phyloP scores from a whole-genome alignment of 768 basidiomycete species.

The Flagelloscypha sp. region DNA sequence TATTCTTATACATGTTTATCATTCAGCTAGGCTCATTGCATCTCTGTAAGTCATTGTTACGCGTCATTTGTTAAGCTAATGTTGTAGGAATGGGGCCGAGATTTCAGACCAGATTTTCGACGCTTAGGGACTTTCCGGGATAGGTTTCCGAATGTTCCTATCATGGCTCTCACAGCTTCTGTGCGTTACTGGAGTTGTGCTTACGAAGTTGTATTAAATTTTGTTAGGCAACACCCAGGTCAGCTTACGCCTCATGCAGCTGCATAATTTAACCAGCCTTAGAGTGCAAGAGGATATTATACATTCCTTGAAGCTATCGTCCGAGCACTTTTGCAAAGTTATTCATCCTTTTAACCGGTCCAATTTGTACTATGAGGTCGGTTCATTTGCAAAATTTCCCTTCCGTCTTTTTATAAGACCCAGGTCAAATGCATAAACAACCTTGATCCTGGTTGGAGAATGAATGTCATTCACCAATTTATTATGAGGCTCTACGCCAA shows the following conservation, averaged over 20 bases:
- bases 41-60: slow-evolving; percentile 46
- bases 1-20: slow-evolving; percentile 2
- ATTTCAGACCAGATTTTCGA: slow-evolving; percentile 70
- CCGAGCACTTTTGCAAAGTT: slow-evolving; percentile 49
- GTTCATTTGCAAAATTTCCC: slow-evolving; percentile 1
- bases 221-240: no score
- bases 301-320: slow-evolving; percentile 50
- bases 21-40: slow-evolving; percentile 61
- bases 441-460: slow-evolving; percentile 43
- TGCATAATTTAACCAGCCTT: slow-evolving; percentile 2
- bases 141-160: slow-evolving; percentile 59
- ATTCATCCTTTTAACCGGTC: slow-evolving; percentile 74
- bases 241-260: no score
- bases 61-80: not conserved
- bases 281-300: slow-evolving; percentile 76
- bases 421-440: slow-evolving; percentile 59
- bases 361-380: slow-evolving; percentile 78
- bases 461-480: slow-evolving; percentile 59
- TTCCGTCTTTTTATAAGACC: not conserved
- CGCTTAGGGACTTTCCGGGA: slow-evolving; percentile 63
- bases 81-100: slow-evolving; percentile 74
- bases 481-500: slow-evolving; percentile 55
- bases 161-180: slow-evolving; percentile 84
- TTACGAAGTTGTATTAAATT: no score
- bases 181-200: no score